Evolutionary conservation across 2,329 filamentous ascomycete species (phyloP).

Genomic region (Rhynchosporium graminicola): DNA sequence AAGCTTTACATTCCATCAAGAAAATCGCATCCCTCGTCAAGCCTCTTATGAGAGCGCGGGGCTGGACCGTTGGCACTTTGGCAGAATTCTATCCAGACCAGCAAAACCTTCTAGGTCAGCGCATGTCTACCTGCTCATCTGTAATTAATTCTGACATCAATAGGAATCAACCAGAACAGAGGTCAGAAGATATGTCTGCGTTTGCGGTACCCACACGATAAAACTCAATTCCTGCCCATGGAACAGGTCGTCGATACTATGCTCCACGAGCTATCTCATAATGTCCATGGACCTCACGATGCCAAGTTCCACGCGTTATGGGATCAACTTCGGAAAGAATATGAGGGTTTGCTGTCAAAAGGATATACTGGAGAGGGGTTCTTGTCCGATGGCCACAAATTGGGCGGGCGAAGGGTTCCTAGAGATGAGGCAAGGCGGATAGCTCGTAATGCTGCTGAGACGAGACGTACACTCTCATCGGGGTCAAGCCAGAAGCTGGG

Average conservation of each 20-base stretch:
- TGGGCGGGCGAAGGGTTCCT: constrained; percentile 69
- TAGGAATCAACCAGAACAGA: constrained; percentile 73
- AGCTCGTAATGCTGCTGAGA: constrained; percentile 74
- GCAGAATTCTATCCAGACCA: constrained; percentile 84
- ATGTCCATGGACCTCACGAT: constrained; percentile 80
- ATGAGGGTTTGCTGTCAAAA: constrained; percentile 72
- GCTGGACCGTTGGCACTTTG: constrained; percentile 77
- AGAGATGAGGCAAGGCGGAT: constrained; percentile 72
- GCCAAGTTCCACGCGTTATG: constrained; percentile 80
- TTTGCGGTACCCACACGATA: constrained; percentile 74
- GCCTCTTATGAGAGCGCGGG: constrained; percentile 86
- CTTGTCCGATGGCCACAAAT: constrained; percentile 69
- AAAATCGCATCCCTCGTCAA: constrained; percentile 88
- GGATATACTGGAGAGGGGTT: constrained; percentile 93
- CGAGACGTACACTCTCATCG: constrained; percentile 57
- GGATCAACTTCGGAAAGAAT: constrained; percentile 86
- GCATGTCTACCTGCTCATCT: too few relatives aligned
- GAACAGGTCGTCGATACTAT: constrained; percentile 87
- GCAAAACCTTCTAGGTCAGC: constrained; percentile 67
- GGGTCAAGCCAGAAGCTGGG: constrained; percentile 74
- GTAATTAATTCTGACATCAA: constrained; percentile 5
- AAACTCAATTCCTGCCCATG: constrained; percentile 74
- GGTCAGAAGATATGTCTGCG: constrained; percentile 82
- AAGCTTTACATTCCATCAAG: constrained; percentile 63
- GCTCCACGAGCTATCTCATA: constrained; percentile 93